Base-by-base conservation (phyloP, 192 early-diverging fungal species). In the Coemansia interrupta region DNA sequence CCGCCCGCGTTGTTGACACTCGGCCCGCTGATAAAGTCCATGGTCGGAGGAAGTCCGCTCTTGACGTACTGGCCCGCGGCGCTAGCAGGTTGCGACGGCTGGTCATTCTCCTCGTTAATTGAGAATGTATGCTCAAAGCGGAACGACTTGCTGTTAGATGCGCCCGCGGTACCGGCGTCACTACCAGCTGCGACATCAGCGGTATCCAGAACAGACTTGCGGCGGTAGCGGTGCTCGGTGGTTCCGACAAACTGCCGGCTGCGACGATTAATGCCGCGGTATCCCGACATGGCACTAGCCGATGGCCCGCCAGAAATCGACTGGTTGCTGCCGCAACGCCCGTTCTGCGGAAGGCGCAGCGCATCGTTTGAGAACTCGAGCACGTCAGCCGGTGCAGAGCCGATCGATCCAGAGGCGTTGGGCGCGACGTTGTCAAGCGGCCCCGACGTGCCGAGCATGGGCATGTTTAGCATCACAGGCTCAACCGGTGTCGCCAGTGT, bases 201-300 rank as follows among this genome's bases (percentile, higher is more conserved):
- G 7, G 69, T 45, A 30, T 68, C 62, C 18, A 72, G 55, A 15
- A 72, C 75, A 0, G 75, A 78, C 65, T 68, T 72, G 69, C 75
- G 75, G 2, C 75, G 75, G 66, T 78, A 78, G 46, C 69, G 69
- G 61, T 78, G 75, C 61, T 78, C 75, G 17, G 75, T 78, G 11
- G 75, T 78, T 29, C 75, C 56, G 28, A 58, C 58, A 58, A 61
- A 57, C 39, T 49, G 61, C 7, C 73, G 73, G 40, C 17, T 54
- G 15, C 58, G 59, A n/a, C 60, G 57, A 1, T 3, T 20, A 10
- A 12, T 51, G 43, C 20, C 43, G 43, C 29, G 60, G 2, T n/a
- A 49, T 6, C 32, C 32, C 32, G 32, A 36, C 32, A 36, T 36
- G 32, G 32, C 32, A 36, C 5, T 36, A 36, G 10, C 9, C 32